A percentile compares a stretch with the other conserved stretches of the same genome.
phyloP scores from a whole-genome alignment of 441 rosid genomes.

The Iberis amara region DNA sequence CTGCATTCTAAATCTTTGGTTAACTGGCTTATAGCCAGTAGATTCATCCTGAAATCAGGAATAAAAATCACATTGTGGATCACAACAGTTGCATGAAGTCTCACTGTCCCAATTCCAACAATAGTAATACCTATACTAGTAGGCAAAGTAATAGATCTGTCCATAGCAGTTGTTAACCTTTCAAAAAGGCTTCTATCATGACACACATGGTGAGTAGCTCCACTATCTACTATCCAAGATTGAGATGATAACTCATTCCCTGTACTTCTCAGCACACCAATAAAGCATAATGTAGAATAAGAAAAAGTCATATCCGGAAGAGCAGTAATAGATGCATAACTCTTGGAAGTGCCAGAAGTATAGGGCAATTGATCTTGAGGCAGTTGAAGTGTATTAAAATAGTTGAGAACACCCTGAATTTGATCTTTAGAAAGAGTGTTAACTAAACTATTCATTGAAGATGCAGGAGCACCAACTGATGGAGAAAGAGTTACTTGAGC shows the following conservation, averaged over 20 bases:
- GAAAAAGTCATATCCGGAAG: background rate
- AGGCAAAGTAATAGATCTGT: background rate
- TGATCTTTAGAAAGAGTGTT: no score
- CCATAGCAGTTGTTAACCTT: accelerated
- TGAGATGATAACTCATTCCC: background rate
- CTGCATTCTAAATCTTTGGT: background rate
- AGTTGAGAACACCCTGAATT: no score
- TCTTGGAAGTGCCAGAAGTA: background rate
- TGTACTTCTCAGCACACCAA: background rate
- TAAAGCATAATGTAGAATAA: background rate
- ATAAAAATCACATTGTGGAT: background rate
- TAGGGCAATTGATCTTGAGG: background rate
- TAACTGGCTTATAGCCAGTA: background rate
- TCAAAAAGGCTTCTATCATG: background rate
- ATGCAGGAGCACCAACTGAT: no score
- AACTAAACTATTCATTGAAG: no score
- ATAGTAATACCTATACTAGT: background rate
- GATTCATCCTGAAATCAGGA: background rate
- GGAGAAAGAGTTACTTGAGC: no score
- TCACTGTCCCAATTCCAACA: background rate
- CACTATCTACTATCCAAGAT: background rate
- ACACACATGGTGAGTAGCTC: background rate
- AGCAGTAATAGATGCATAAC: background rate
- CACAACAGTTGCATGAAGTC: no score
- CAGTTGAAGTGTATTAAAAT: no score